Base-by-base conservation (phyloP, 2,329 filamentous ascomycete genomes). In the Onygenales sp. region DNA sequence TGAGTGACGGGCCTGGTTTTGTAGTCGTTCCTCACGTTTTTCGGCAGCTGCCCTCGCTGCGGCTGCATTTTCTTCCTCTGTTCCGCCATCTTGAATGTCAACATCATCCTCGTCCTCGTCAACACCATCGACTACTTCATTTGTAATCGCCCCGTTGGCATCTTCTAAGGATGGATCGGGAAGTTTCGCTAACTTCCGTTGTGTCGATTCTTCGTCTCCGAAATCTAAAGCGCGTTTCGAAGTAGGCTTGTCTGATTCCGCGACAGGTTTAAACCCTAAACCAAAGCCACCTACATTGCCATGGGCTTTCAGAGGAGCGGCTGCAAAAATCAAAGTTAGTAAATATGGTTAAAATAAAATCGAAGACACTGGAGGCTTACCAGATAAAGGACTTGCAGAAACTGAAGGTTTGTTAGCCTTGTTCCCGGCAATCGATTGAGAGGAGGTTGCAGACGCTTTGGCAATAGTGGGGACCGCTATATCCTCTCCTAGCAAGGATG, bases 111-210 rank as follows among this genome's bases (percentile, higher is more conserved):
- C 87, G 52, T 84, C 83, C 52, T 85, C 85, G 47, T 79, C 78
- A 6, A 48, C 59, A n/a, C 46, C 69, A 39, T 72, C 72, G 10
- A 55, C 58, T 54, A 76, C 76, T 67, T 83, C 79, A 67, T 73
- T 83, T 80, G 60, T 72, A 57, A 75, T 71, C 56, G 71, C 62
- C 66, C 79, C 76, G 58, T 85, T 80, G 57, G 77, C 71, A 60
- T 80, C 79, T 64, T 85, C 81, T 52, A 87, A 75, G 52, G 85
- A 81, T 55, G 88, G 82, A 59, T 85, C 85, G 54, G 92, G 91
- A 56, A 98, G 83, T 72, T 91, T 93, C 66, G 89, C 89, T 59
- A 98, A 81, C 74, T 94, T 96, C 67, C 90, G 87, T 65, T 87
- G 84, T 2, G 85, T 86, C 35, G 83, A 85, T 63, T 95, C 89